Conservation (phyloP, 176 grass and related monocot genomes). For the Oryza coarctata region DNA sequence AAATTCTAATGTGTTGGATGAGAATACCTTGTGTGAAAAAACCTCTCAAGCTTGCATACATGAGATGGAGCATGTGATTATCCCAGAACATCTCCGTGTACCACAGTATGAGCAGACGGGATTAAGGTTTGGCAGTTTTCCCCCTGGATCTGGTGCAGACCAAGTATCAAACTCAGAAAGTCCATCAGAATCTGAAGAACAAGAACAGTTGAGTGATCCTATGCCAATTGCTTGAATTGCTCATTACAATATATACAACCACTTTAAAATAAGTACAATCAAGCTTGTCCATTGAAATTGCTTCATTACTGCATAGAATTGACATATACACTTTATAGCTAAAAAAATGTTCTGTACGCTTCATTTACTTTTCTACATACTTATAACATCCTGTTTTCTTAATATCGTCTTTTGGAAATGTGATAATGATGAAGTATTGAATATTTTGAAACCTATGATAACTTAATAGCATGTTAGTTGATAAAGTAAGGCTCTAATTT, state of each 20-base stretch:
- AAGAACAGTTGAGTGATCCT: slow-evolving; percentile 55
- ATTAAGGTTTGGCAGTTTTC: slow-evolving; percentile 81
- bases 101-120: slow-evolving; percentile 58
- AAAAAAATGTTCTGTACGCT: background rate
- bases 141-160: slow-evolving; percentile 41
- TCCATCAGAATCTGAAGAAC: slow-evolving; percentile 42
- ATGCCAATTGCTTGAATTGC: slow-evolving; percentile 22
- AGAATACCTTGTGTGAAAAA: slow-evolving; percentile 50
- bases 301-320: background rate
- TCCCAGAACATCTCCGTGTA: slow-evolving; percentile 73
- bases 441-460: background rate
- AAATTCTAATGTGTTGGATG: slow-evolving; percentile 33
- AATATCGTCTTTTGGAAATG: background rate
- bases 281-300: background rate
- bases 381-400: background rate
- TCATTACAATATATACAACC: background rate
- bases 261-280: slow-evolving; percentile 1
- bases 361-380: background rate
- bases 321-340: background rate
- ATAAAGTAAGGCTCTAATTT: background rate
- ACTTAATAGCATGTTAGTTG: background rate
- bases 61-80: slow-evolving; percentile 66
- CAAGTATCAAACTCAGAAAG: slow-evolving; percentile 13
- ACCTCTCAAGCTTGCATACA: slow-evolving; percentile 48
- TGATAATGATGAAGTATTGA: background rate